Evolutionary conservation across 208 protist genomes (phyloP), one percentile per base, ranked within the genome.

Genomic region (Chromosphaera perkinsii): DNA sequence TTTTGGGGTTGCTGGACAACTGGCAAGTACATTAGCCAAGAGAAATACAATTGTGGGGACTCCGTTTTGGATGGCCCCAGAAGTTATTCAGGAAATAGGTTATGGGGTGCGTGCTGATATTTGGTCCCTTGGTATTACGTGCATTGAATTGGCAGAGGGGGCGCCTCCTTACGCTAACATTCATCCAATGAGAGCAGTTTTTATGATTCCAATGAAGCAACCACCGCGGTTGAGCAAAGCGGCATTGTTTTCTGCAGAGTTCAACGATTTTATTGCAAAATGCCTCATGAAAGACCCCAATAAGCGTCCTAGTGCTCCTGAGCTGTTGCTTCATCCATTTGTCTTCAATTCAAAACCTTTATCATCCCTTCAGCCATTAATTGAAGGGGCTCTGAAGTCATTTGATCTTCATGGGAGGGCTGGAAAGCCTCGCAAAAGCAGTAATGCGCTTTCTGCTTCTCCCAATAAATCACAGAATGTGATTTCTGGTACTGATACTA

Each of bases 11-110:
- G 70, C 77, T 56, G 84, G 76, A 20, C 77, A 85, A 52, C 65
- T 91, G 12, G 81, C 73, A 3, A 60, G 73, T 31, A 83, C 78
- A 32, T 76, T 87, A 51, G 67, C 51, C 17, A 91, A 90, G 72
- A 74, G 89, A 31, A 85, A 88, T 73, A 92, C 90, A 9, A 78
- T 92, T 40, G 82, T 93, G 35, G 89, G 91, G 29, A 90, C 88
- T 1, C 88, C 86, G n/a, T 91, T 80, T 68, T 92, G 87, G 86
- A 88, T 89, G 81, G 83, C 76, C 1, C 82, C 82, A 14, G 72
- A 77, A 52, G 65, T 77, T 56, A 68, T 66, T 35, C 59, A 69
- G 42, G 33, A 74, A 60, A 61, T 77, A 61, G 72, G 64, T 29
- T 69, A 77, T 45, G 51, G 54, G 29, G 22, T 31, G 9, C 37